These are phyloP conservation scores for Penicillium sp. DNA, from an alignment of 2,329 filamentous ascomycete species.

Conservation along the genomic window DNA sequence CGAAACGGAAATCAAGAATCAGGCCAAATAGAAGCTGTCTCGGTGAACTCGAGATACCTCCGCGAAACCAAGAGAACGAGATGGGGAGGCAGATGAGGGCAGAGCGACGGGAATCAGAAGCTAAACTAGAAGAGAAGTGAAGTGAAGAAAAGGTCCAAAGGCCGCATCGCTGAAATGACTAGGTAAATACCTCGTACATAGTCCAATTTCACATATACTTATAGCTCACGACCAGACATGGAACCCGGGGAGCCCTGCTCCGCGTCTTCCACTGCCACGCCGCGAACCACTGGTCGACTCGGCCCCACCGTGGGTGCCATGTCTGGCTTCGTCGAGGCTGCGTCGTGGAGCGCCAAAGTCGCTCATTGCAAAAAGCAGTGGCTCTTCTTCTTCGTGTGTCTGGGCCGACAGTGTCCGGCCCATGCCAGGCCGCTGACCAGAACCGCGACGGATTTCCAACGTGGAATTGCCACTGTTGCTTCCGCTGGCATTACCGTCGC, in stretches of 20 bases:
- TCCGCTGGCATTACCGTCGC: slow-evolving; percentile 41
- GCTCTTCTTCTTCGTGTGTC: slow-evolving; percentile 44
- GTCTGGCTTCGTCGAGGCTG: slow-evolving; percentile 43
- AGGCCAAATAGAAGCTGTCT: neutral
- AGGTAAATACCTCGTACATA: neutral
- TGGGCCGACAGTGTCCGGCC: slow-evolving; percentile 34
- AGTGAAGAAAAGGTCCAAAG: neutral
- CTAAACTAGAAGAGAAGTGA: slow-evolving; percentile 1
- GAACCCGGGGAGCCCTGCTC: slow-evolving; percentile 34
- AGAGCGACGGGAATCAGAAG: neutral
- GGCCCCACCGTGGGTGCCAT: slow-evolving; percentile 31
- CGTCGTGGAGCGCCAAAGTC: slow-evolving; percentile 45
- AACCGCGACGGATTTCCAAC: slow-evolving; percentile 37
- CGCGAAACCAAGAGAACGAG: neutral
- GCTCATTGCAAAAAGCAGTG: slow-evolving; percentile 48
- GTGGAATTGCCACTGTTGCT: slow-evolving; percentile 41
- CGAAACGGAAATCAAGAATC: neutral
- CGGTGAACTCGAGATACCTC: neutral
- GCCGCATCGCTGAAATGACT: neutral
- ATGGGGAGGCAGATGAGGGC: neutral
- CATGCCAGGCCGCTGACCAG: slow-evolving; percentile 35
- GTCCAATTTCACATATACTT: neutral
- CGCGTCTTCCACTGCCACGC: slow-evolving; percentile 38
- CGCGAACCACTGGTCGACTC: slow-evolving; percentile 33
- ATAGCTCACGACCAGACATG: slow-evolving; percentile 33